These are phyloP conservation scores for Adansonia gregorii DNA, from an alignment of 441 rosid genomes.

Conservation along the genomic window DNA sequence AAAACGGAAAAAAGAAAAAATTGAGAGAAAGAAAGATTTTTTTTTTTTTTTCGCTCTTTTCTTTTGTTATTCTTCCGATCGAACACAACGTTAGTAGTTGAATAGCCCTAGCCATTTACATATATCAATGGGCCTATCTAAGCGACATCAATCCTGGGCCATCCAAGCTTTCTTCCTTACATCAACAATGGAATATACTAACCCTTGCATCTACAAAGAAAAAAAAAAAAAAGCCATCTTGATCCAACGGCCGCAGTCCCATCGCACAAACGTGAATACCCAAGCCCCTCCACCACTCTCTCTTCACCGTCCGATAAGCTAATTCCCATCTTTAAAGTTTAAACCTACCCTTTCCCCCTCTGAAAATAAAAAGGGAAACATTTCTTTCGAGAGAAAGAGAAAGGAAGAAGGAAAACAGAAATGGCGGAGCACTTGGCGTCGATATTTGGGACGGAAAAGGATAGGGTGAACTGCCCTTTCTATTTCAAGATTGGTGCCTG, in stretches of 20 bases:
- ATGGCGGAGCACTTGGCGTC: slow-evolving; percentile 83
- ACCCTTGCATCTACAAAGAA: not conserved
- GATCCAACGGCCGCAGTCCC: not conserved
- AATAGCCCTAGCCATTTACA: not conserved
- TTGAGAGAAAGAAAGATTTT: too few species aligned
- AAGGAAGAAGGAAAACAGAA: not conserved
- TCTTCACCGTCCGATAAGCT: too few species aligned
- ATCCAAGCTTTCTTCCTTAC: too few species aligned
- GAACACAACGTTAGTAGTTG: too few species aligned
- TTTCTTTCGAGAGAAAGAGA: not conserved
- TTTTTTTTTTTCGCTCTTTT: too few species aligned
- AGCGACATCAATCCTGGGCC: too few species aligned
- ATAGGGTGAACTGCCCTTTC: slow-evolving; percentile 68
- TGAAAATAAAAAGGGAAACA: not conserved
- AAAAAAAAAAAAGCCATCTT: not conserved
- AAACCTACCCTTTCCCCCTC: not conserved
- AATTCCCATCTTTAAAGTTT: not conserved
- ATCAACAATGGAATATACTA: not conserved
- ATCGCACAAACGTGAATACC: not conserved
- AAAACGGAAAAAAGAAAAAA: too few species aligned
- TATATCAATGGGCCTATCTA: not conserved
- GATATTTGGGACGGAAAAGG: slow-evolving; percentile 72
- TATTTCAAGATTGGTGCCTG: slow-evolving; percentile 70
- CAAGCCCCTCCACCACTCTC: not conserved
- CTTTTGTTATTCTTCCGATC: too few species aligned